A percentile compares a stretch with the other conserved stretches of the same genome.
Evolutionary conservation across 1,284 basidiomycete genomes (phyloP).

Genomic region (Boletellus sp.): DNA sequence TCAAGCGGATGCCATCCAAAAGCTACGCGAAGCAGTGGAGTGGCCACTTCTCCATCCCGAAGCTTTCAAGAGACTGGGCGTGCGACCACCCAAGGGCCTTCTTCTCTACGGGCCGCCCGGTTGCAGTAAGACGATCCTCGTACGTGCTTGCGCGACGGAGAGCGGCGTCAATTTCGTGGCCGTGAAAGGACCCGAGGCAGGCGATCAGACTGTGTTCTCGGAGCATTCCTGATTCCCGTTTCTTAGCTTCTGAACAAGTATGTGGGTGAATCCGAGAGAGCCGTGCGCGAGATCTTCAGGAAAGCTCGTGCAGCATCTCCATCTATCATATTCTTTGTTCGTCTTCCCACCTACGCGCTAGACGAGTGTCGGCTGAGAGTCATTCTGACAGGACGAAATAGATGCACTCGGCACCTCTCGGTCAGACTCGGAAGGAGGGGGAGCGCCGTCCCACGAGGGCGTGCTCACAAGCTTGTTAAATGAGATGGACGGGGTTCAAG

Average conservation of each 20-base stretch:
- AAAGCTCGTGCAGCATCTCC: slow-evolving; percentile 93
- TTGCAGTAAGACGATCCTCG: slow-evolving; percentile 95
- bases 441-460: slow-evolving; percentile 65
- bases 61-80: slow-evolving; percentile 84
- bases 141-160: slow-evolving; percentile 91
- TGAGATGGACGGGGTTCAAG: slow-evolving; percentile 98
- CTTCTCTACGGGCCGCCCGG: slow-evolving; percentile 96
- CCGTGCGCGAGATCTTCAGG: slow-evolving; percentile 91
- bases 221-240: not conserved
- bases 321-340: slow-evolving; percentile 93
- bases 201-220: not conserved
- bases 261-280: slow-evolving; percentile 94
- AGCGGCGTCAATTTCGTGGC: slow-evolving; percentile 96
- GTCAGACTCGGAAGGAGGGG: slow-evolving; percentile 53
- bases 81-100: slow-evolving; percentile 86
- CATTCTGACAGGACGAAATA: slow-evolving; percentile 80
- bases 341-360: slow-evolving; percentile 27
- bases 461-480: slow-evolving; percentile 92
- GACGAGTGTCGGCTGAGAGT: not conserved
- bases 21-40: slow-evolving; percentile 85
- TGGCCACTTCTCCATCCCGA: slow-evolving; percentile 91
- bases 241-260: slow-evolving; percentile 91
- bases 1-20: slow-evolving; percentile 74
- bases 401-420: slow-evolving; percentile 89
- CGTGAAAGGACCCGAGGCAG: slow-evolving; percentile 95